These are phyloP conservation scores for Macrotyloma uniflorum DNA, from an alignment of 306 rosid species.

Conservation along the genomic window DNA sequence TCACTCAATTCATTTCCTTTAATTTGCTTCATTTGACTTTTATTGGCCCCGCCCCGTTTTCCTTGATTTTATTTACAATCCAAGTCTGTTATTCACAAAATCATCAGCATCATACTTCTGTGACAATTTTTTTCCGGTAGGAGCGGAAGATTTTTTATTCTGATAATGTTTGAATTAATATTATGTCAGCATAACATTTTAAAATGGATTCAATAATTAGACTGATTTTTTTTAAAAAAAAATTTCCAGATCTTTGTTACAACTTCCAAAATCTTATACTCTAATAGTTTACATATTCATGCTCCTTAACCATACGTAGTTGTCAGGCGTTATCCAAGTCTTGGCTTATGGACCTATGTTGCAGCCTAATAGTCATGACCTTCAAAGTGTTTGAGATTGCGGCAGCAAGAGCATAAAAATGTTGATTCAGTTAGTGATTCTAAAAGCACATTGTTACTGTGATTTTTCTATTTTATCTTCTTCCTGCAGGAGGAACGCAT, in stretches of 20 bases:
- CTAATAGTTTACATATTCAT: slow-evolving; percentile 35
- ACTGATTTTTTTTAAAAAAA: slow-evolving; percentile 5
- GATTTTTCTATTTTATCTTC: neutral
- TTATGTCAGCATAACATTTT: slow-evolving; percentile 24
- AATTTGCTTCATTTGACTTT: neutral
- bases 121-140: neutral
- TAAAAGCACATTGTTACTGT: slow-evolving; percentile 23
- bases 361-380: slow-evolving; percentile 49
- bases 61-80: slow-evolving; percentile 7
- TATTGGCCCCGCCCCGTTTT: neutral
- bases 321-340: slow-evolving; percentile 43
- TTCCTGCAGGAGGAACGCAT: slow-evolving; percentile 14
- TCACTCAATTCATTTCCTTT: slow-evolving; percentile 19
- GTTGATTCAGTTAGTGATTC: slow-evolving; percentile 40
- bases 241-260: neutral
- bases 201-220: slow-evolving; percentile 7
- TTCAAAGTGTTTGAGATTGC: slow-evolving; percentile 56
- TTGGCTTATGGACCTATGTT: slow-evolving; percentile 58
- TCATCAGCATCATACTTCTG: slow-evolving; percentile 2
- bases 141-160: neutral
- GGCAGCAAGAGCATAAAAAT: slow-evolving; percentile 44
- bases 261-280: neutral
- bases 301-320: slow-evolving; percentile 63
- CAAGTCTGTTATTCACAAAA: neutral
- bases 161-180: slow-evolving; percentile 3